Base-by-base conservation (phyloP, 2,329 filamentous ascomycete genomes). In the Alternaria angustiovoidea region DNA sequence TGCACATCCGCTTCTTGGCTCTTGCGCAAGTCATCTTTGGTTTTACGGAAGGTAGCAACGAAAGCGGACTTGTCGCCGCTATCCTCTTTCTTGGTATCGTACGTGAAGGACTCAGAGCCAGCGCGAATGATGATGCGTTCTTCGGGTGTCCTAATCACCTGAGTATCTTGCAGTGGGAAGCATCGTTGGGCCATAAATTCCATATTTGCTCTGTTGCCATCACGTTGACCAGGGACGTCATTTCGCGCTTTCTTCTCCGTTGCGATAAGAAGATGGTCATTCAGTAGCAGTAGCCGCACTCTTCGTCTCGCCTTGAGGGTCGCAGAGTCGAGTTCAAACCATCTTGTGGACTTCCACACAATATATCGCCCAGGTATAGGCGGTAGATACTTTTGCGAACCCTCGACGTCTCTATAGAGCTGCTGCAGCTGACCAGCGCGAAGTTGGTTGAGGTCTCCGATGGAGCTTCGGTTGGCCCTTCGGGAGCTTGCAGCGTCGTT, bases 311-410 rank as follows among this genome's bases (percentile, higher is more conserved):
- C 92, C 79, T 97, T 97, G 89, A 96, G 98, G 0, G 95, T 99
- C 11, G 95, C 95, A 65, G 95, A 96, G 79, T 99, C 96, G 62
- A 99, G 84, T 81, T 99, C 94, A 60, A 98, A 91, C 95, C 95
- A 99, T 48, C 91, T 87, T 1, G 92, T 91, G 4, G 93, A 96
- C 78, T 98, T 94, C 77, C 96, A 89, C 2, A 98, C 88, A 46
- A 99, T 93, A 76, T 97, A 96, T 39, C 95, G 89, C n/a, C 94
- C 94, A 20, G 91, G 88, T 20, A 93, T 86, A 55, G 94, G 95
- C 14, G 95, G 95, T 11, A 99, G 83, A 73, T 96, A 99, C 77
- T 98, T 98, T 74, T 99, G 95, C 9, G 94, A 97, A 1, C 94
- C 94, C 78, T 98, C 95, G n/a, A 99, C 92, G 43, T 91, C 92